Percentiles rank a stretch among this genome's conserved stretches.
These are phyloP conservation scores for Magnusiomyces starmeri DNA, from an alignment of 1,139 yeast genomes.

Conservation along the genomic window DNA sequence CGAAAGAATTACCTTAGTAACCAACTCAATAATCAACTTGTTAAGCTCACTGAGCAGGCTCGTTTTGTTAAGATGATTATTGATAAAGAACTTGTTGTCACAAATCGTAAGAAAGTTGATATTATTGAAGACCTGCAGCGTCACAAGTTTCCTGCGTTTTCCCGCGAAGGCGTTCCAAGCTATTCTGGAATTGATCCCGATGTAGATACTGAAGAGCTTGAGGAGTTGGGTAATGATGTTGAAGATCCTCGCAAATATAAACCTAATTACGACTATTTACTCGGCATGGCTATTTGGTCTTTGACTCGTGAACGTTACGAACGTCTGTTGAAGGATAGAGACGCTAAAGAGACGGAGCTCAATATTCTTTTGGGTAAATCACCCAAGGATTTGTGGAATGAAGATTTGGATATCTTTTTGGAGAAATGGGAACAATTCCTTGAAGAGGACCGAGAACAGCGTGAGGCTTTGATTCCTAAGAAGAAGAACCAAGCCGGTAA, in stretches of 20 bases:
- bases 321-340: slow-evolving; percentile 63
- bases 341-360: slow-evolving; percentile 65
- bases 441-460: slow-evolving; percentile 43
- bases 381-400: slow-evolving; percentile 85
- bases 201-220: slow-evolving; percentile 34
- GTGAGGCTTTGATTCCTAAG: slow-evolving; percentile 25
- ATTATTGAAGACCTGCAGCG: slow-evolving; percentile 57
- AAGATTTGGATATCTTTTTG: slow-evolving; percentile 69
- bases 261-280: slow-evolving; percentile 42
- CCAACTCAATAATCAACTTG: slow-evolving; percentile 65
- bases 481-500: slow-evolving; percentile 16
- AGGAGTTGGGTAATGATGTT: slow-evolving; percentile 24
- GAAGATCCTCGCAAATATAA: slow-evolving; percentile 36
- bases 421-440: slow-evolving; percentile 60
- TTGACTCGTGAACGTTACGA: slow-evolving; percentile 86
- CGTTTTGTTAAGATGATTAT: slow-evolving; percentile 86
- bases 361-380: slow-evolving; percentile 56
- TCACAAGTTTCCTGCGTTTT: slow-evolving; percentile 68
- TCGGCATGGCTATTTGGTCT: slow-evolving; percentile 87
- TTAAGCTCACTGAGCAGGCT: slow-evolving; percentile 74
- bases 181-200: slow-evolving; percentile 34
- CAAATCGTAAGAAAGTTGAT: slow-evolving; percentile 63
- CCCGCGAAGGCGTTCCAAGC: slow-evolving; percentile 56
- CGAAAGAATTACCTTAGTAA: slow-evolving; percentile 76
- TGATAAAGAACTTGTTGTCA: slow-evolving; percentile 59